Percentiles rank a stretch among this genome's conserved stretches.
phyloP scores from a whole-genome alignment of 129 eudicot species.

The Silybum marianum region DNA sequence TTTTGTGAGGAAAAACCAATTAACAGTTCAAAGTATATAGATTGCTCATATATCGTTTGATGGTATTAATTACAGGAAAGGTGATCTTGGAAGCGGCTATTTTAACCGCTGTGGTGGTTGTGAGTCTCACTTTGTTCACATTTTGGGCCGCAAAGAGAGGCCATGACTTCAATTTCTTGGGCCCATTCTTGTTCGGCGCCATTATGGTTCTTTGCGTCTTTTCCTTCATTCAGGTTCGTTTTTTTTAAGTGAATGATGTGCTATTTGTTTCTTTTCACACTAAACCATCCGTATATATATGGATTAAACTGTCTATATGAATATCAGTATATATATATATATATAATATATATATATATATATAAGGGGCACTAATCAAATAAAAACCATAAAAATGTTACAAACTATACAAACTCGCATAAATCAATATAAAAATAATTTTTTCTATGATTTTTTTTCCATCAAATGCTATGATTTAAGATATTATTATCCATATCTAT shows the following conservation, averaged over 20 bases:
- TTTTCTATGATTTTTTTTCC: no score
- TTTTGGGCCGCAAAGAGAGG: slow-evolving; percentile 91
- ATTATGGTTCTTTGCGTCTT: slow-evolving; percentile 60
- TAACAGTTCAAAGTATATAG: neutral
- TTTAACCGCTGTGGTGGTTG: slow-evolving; percentile 71
- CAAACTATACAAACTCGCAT: no score
- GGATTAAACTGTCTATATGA: neutral
- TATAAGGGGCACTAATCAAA: no score
- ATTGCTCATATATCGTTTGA: neutral
- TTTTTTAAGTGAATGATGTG: neutral
- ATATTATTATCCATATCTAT: no score
- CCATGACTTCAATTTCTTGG: slow-evolving; percentile 78
- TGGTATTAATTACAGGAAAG: slow-evolving; percentile 48
- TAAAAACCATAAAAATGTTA: no score
- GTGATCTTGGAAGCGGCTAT: slow-evolving; percentile 70
- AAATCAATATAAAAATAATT: no score
- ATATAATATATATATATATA: neutral
- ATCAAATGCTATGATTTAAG: no score
- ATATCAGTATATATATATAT: no score
- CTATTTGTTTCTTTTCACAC: neutral
- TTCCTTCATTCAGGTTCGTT: slow-evolving; percentile 65
- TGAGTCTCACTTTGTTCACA: slow-evolving; percentile 74
- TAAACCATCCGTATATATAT: neutral
- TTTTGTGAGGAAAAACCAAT: neutral
- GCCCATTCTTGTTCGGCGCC: slow-evolving; percentile 81